Evolutionary conservation across 371 early-diverging fungal species (phyloP).

Genomic region (Umbelopsis sp.): DNA sequence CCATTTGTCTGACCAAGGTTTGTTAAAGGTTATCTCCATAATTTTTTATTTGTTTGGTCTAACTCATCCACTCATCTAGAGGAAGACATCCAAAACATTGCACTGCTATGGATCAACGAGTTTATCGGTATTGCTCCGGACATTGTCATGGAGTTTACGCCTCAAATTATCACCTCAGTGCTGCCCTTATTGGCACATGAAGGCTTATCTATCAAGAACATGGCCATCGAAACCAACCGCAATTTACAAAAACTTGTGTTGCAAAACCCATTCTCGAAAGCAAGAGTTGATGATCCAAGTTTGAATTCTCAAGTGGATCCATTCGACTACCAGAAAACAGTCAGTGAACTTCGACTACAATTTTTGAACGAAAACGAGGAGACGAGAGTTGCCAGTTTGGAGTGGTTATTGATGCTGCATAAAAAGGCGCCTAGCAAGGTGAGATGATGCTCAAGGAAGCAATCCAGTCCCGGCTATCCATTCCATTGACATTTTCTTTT

Average conservation of each 20-base stretch:
- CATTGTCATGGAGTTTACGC: constrained; percentile 76
- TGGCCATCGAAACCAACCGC: constrained; percentile 77
- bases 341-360: constrained; percentile 74
- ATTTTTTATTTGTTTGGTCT: too few species aligned
- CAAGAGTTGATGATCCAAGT: constrained; percentile 35
- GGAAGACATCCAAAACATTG: constrained; percentile 86
- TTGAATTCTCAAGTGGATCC: constrained; percentile 46
- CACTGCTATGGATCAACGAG: constrained; percentile 86
- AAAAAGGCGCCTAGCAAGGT: constrained; percentile 81
- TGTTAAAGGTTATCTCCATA: not conserved
- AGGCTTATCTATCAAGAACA: constrained; percentile 58
- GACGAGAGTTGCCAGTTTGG: constrained; percentile 84
- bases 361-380: constrained; percentile 86
- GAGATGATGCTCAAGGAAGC: not conserved
- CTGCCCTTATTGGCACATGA: constrained; percentile 84
- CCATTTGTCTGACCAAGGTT: constrained; percentile 70
- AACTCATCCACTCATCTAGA: constrained; percentile 41
- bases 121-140: constrained; percentile 80
- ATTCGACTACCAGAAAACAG: constrained; percentile 79
- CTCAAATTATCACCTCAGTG: constrained; percentile 75
- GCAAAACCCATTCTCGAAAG: constrained; percentile 47
- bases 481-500: not conserved
- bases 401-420: constrained; percentile 93
- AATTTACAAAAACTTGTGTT: constrained; percentile 73
- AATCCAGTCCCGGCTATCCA: not conserved